Base-by-base conservation (phyloP, 129 eudicot species). In the Heracleum sosnowskyi region DNA sequence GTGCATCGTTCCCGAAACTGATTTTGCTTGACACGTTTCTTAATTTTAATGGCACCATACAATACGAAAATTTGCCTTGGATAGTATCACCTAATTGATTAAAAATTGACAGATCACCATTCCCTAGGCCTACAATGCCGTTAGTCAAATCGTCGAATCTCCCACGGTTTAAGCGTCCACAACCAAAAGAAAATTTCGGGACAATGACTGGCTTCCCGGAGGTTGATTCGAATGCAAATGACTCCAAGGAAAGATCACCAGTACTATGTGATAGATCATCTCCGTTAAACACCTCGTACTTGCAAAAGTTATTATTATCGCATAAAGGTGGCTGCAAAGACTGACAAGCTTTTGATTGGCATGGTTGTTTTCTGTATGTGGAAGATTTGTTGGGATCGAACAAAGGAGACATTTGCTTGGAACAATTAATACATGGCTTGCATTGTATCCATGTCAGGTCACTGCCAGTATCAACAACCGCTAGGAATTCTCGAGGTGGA, bases 21-120 rank as follows among this genome's bases (percentile, higher is more conserved):
- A 94, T 85, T 62, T 81, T 88, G 81, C 92, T 90, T 0, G 96
- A 45, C 24, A 36, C 73, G 13, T 84, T 53, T 17, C 28, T 79
- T 3, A 47, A 5, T 1, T 26, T 13, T 4, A 68, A 2, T 0
- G 86, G 82, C 22, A 85, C 80, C 79, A 94, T 71, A 71, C 97
- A 94, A 16, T 94, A 89, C 0, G 98, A 87, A 63, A 91, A 91
- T 53, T 80, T 85, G 0, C 93, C 93, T 2, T 57, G 74, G 7
- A 85, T 37, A 0, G 76, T 28, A 4, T 57, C 11, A 74, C 74
- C 29, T 1, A 82, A 11, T 7, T 82, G 81, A 17, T 28, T n/a
- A 11, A 77, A 13, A 18, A 82, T 69, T 5, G 85, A 82, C 18
- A 62, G 46, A 20, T 41, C 7, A 11, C 78, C 81, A 16, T 41